Conservation (phyloP, 2,329 filamentous ascomycete genomes). For the Lasiodiplodia hormozganensis region DNA sequence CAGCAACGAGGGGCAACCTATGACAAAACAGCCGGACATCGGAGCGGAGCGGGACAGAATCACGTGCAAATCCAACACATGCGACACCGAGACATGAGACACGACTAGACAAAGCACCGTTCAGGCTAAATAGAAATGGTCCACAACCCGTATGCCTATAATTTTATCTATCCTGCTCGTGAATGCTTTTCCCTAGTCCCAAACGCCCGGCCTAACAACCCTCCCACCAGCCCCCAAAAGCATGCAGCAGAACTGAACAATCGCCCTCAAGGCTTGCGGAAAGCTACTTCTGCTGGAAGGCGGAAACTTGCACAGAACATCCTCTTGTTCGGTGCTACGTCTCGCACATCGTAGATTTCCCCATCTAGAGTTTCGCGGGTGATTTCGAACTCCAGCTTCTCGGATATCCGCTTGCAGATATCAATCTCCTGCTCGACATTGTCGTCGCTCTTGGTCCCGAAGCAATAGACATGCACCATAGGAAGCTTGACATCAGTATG, state of each 20-base stretch:
- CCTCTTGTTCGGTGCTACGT: constrained; percentile 90
- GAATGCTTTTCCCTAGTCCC: neutral
- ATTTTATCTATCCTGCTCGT: neutral
- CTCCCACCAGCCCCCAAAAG: neutral
- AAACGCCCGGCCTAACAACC: neutral
- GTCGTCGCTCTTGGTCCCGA: constrained; percentile 81
- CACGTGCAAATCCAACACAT: neutral
- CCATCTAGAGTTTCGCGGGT: constrained; percentile 63
- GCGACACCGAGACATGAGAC: neutral
- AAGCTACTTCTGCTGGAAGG: constrained; percentile 82
- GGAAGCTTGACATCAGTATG: constrained; percentile 68
- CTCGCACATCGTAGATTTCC: constrained; percentile 71
- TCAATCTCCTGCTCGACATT: constrained; percentile 65
- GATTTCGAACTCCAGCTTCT: constrained; percentile 66
- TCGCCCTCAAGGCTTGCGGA: constrained; percentile 47
- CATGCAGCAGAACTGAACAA: neutral
- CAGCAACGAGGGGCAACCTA: constrained; percentile 12
- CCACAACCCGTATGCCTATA: neutral
- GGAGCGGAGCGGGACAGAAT: constrained; percentile 5
- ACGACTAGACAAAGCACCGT: neutral
- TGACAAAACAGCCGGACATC: constrained; percentile 4
- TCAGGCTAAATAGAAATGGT: neutral
- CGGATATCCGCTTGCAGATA: constrained; percentile 71
- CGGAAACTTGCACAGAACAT: constrained; percentile 98
- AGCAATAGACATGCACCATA: constrained; percentile 93